Evolutionary conservation across 2,329 filamentous ascomycete genomes (phyloP), one percentile per base, ranked within the genome.

Genomic region (Stromatinia cepivora): DNA sequence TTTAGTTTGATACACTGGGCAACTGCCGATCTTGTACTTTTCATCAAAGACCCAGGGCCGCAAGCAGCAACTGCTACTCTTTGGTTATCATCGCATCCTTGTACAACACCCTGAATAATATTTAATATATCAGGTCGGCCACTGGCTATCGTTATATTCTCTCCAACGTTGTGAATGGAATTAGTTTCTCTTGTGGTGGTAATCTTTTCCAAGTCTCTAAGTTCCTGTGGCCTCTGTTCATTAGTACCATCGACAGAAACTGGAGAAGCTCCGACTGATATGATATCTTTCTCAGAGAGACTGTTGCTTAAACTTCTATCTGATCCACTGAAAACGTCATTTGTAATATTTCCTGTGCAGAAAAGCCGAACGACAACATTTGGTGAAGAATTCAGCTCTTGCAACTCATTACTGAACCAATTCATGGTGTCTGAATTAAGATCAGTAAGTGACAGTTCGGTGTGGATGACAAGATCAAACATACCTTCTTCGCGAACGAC

Each of bases 1-100:
- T 79, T 78, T 1, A 79, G 76, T 1, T 75, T 77, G 48, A 86
- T 84, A 72, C 79, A 79, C 42, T 76, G 77, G 3, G 84, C 83
- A 11, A 81, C 80, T 0, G 81, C 80, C 39, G 82, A 79, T 57
- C 84, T 79, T n/a, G 83, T 82, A 3, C 78, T 76, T 59, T 78
- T 77, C 78, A 84, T 82, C 63, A 86, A 72, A 5, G 79, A 76
- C 31, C 79, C 78, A 1, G 84, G 84, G 4, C 84, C 84, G 75
- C 84, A 86, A 1, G 81, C 83, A 3, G 81, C 83, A 53, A 86
- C 79, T 11, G 82, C 78, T 31, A 84, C 78, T 36, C 81, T 79
- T 71, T 82, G 78, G 53, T 79, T 75, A 20, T 74, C 70, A 0
- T 73, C 73, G 3, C 78, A 76, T 9, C 77, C 78, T 1, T 69